Evolutionary conservation across 2,329 filamentous ascomycete genomes (phyloP).

Genomic region (Tolypocladium tropicale): DNA sequence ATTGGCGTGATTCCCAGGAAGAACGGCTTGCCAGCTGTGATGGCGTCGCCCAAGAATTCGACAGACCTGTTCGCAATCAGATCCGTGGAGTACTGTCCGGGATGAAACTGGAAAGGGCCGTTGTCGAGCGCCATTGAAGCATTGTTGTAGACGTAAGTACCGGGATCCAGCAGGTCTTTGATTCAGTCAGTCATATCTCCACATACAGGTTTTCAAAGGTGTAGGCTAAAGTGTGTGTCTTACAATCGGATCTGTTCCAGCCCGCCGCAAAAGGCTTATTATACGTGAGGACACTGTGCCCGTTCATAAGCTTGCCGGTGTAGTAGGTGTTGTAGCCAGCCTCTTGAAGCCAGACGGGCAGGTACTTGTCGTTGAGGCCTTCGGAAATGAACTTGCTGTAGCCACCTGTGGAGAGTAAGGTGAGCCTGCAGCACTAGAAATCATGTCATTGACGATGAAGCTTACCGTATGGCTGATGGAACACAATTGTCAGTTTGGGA

Average conservation of each 20-base stretch:
- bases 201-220: too few relatives aligned
- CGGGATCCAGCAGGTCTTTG: constrained; percentile 24
- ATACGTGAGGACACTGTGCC: constrained; percentile 51
- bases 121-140: constrained; percentile 23
- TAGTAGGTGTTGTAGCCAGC: constrained; percentile 64
- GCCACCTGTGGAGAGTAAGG: constrained; percentile 14
- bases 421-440: not conserved
- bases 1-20: constrained; percentile 58
- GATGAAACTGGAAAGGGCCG: constrained; percentile 16
- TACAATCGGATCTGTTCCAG: constrained; percentile 40
- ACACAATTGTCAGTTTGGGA: not conserved
- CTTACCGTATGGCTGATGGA: constrained; percentile 32
- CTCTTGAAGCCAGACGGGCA: constrained; percentile 61
- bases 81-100: constrained; percentile 36
- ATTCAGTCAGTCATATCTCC: too few relatives aligned
- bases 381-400: constrained; percentile 57
- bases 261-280: constrained; percentile 44
- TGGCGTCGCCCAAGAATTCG: constrained; percentile 51
- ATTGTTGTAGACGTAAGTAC: constrained; percentile 34
- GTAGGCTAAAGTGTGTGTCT: not conserved
- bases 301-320: constrained; percentile 63
- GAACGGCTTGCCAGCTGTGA: constrained; percentile 46
- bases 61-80: constrained; percentile 48
- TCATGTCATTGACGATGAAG: too few relatives aligned
- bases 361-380: constrained; percentile 56